Percentiles rank a stretch among this genome's conserved stretches.
These are phyloP conservation scores for Effrenium voratum DNA, from an alignment of 73 alveolate genomes.

Conservation along the genomic window DNA sequence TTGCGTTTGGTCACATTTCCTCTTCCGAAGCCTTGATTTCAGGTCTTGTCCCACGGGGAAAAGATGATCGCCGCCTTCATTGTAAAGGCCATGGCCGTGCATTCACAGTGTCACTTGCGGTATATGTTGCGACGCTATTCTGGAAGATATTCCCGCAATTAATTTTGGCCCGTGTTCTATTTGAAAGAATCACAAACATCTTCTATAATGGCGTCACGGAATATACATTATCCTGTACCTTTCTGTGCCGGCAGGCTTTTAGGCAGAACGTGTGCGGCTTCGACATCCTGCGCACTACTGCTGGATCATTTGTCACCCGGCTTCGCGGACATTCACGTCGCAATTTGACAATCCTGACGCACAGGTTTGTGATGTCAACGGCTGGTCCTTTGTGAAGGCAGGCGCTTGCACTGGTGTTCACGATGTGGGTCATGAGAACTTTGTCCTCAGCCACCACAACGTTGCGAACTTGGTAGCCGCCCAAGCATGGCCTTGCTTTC, in stretches of 20 bases:
- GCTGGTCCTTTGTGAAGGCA: constrained; percentile 98
- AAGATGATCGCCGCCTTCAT: constrained; percentile 98
- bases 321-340: background rate
- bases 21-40: background rate
- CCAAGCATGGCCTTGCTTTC: too few species aligned
- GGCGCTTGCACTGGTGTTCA: background rate
- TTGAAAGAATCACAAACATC: too few species aligned
- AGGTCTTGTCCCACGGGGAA: constrained; percentile 97
- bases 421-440: too few species aligned
- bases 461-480: too few species aligned
- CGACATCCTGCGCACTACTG: constrained; percentile 97
- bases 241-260: constrained; percentile 93
- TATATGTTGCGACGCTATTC: background rate
- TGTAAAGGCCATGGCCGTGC: constrained; percentile 95
- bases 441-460: too few species aligned
- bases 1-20: too few species aligned
- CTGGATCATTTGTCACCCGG: constrained; percentile 85
- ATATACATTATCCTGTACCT: background rate
- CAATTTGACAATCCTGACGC: constrained; percentile 48
- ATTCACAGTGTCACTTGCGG: background rate
- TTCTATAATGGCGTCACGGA: background rate
- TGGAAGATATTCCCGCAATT: background rate
- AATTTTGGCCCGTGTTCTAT: too few species aligned
- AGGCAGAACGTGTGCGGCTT: constrained; percentile 99
- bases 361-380: constrained; percentile 99